Conservation (phyloP, 192 early-diverging fungal species). For the Coemansia sp. region DNA sequence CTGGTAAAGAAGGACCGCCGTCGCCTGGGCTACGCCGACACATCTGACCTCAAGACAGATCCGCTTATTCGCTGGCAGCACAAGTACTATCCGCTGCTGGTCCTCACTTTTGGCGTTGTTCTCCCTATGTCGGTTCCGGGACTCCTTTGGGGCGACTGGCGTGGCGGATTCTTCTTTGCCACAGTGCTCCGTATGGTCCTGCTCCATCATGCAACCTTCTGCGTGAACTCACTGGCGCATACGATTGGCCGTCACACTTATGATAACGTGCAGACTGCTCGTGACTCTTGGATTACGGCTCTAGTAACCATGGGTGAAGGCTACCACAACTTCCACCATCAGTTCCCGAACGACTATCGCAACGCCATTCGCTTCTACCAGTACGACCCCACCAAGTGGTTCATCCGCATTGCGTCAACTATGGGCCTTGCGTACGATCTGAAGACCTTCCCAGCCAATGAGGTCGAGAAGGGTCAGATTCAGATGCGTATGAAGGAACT, state of each 20-base stretch:
- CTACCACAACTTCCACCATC: slow-evolving; percentile 87
- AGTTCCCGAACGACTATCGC: slow-evolving; percentile 85
- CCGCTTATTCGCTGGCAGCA: slow-evolving; percentile 74
- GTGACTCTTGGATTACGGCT: slow-evolving; percentile 80
- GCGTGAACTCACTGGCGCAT: slow-evolving; percentile 82
- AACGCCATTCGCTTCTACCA: slow-evolving; percentile 76
- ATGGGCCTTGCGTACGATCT: slow-evolving; percentile 71
- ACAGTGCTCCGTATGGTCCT: slow-evolving; percentile 70
- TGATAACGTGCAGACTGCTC: slow-evolving; percentile 80
- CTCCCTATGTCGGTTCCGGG: slow-evolving; percentile 87
- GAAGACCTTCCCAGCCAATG: slow-evolving; percentile 76
- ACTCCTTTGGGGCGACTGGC: slow-evolving; percentile 78
- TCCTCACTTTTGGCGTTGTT: slow-evolving; percentile 70
- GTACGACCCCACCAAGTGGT: slow-evolving; percentile 86
- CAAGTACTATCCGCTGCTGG: slow-evolving; percentile 72
- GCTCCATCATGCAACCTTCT: slow-evolving; percentile 88
- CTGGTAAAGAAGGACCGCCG: slow-evolving; percentile 71
- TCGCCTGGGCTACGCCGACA: slow-evolving; percentile 76
- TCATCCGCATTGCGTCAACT: slow-evolving; percentile 60
- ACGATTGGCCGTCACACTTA: slow-evolving; percentile 70
- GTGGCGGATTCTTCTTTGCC: slow-evolving; percentile 80
- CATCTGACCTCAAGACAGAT: slow-evolving; percentile 75
- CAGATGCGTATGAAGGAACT: slow-evolving; percentile 82
- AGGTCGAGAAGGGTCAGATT: slow-evolving; percentile 74
- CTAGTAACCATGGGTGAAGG: slow-evolving; percentile 79